These are phyloP conservation scores for Scutellaria barbata DNA, from an alignment of 257 asterid species.

Conservation along the genomic window DNA sequence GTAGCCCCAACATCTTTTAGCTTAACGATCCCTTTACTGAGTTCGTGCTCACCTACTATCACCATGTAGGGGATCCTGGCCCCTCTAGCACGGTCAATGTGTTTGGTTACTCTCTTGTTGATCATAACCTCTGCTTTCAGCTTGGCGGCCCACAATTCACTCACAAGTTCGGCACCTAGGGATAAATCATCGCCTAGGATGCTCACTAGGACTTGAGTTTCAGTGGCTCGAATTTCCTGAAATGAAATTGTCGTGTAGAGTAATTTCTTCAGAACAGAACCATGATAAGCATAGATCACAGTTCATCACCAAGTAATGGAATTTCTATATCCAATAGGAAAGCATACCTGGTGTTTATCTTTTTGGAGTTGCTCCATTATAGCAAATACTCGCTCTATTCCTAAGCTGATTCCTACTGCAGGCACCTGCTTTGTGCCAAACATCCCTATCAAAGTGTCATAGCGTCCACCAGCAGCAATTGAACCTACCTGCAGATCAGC, in stretches of 20 bases:
- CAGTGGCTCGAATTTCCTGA: slow-evolving; percentile 75
- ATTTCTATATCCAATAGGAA: background rate
- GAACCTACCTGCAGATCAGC: slow-evolving; percentile 77
- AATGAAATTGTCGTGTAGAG: background rate
- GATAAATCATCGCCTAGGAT: slow-evolving; percentile 71
- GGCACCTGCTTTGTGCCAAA: slow-evolving; percentile 91
- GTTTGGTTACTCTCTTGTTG: slow-evolving; percentile 65
- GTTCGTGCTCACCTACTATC: slow-evolving; percentile 73
- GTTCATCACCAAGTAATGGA: background rate
- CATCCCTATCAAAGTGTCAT: slow-evolving; percentile 86
- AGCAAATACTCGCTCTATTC: slow-evolving; percentile 89
- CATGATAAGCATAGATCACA: no score
- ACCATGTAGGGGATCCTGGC: slow-evolving; percentile 83
- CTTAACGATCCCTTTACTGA: slow-evolving; percentile 59
- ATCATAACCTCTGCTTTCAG: slow-evolving; percentile 72
- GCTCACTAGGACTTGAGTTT: slow-evolving; percentile 91
- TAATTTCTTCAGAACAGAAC: no score
- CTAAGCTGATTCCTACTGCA: slow-evolving; percentile 93
- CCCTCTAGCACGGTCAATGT: slow-evolving; percentile 65
- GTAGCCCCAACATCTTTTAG: slow-evolving; percentile 61
- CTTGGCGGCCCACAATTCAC: slow-evolving; percentile 79
- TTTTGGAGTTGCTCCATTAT: slow-evolving; percentile 85
- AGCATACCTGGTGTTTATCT: slow-evolving; percentile 65
- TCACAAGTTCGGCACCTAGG: slow-evolving; percentile 66
- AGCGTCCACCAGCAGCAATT: slow-evolving; percentile 98